These are phyloP conservation scores for Solanum pinnatisectum DNA, from an alignment of 257 asterid species.

Conservation along the genomic window DNA sequence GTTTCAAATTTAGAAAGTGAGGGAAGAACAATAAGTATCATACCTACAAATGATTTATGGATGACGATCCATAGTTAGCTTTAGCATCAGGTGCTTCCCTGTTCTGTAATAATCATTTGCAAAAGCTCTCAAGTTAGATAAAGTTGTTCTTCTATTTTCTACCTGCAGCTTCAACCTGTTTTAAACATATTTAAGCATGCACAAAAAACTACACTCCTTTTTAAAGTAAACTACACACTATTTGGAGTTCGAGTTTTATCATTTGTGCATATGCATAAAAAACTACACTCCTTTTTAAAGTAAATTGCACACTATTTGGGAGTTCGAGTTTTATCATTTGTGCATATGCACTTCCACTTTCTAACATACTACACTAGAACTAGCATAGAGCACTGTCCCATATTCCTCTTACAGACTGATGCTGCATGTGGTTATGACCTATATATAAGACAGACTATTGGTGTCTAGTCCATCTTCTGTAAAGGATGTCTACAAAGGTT, in stretches of 20 bases:
- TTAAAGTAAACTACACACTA: neutral
- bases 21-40: neutral
- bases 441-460: neutral
- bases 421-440: neutral
- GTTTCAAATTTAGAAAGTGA: neutral
- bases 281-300: neutral
- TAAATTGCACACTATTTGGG: neutral
- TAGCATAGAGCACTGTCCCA: neutral
- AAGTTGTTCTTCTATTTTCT: neutral
- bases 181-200: neutral
- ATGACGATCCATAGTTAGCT: neutral
- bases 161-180: neutral
- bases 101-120: neutral
- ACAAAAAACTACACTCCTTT: neutral
- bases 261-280: neutral
- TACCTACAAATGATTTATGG: neutral
- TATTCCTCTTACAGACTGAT: neutral
- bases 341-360: neutral
- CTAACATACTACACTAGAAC: neutral
- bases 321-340: neutral
- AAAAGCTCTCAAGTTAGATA: neutral
- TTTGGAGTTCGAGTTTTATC: neutral
- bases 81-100: neutral
- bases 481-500: neutral
- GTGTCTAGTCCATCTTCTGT: neutral